These are phyloP conservation scores for Pyrenophora tritici-repentis DNA, from an alignment of 2,329 filamentous ascomycete species.

Conservation along the genomic window DNA sequence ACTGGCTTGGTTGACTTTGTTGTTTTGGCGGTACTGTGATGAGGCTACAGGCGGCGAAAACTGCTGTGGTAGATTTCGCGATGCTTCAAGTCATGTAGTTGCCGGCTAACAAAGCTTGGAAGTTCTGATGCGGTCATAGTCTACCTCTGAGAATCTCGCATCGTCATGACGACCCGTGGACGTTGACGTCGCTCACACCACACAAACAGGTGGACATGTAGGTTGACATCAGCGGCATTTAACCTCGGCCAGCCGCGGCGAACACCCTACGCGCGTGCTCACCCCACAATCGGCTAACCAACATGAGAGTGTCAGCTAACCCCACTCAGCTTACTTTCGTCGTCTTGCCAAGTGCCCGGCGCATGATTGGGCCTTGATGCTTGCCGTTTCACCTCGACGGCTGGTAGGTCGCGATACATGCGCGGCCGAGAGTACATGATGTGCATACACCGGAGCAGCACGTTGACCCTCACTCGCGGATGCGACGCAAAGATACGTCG, in stretches of 20 bases:
- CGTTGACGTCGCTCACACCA: constrained; percentile 6
- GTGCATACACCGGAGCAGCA: constrained; percentile 19
- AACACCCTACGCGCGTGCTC: constrained; percentile 6
- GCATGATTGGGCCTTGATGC: constrained; percentile 21
- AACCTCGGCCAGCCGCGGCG: constrained; percentile 14
- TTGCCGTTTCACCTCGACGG: constrained; percentile 19
- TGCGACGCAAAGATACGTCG: constrained; percentile 36
- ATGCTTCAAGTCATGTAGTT: too few species aligned
- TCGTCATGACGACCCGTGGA: neutral
- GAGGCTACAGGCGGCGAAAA: too few species aligned
- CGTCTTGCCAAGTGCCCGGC: neutral
- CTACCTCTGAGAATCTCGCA: neutral
- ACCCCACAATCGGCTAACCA: constrained; percentile 28
- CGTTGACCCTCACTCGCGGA: constrained; percentile 26
- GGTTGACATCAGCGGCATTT: constrained; percentile 13
- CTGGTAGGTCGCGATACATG: constrained; percentile 25
- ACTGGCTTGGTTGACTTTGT: too few species aligned
- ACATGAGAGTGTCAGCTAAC: constrained; percentile 24
- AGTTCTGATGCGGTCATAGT: constrained; percentile 1
- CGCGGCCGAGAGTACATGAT: constrained; percentile 41
- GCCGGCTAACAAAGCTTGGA: too few species aligned
- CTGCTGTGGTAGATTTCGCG: too few species aligned
- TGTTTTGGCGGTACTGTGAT: too few species aligned
- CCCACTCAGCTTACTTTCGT: constrained; percentile 13
- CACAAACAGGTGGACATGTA: constrained; percentile 9